Base-by-base conservation (phyloP, 176 grass and related monocot species). In the Neostapfia colusana region DNA sequence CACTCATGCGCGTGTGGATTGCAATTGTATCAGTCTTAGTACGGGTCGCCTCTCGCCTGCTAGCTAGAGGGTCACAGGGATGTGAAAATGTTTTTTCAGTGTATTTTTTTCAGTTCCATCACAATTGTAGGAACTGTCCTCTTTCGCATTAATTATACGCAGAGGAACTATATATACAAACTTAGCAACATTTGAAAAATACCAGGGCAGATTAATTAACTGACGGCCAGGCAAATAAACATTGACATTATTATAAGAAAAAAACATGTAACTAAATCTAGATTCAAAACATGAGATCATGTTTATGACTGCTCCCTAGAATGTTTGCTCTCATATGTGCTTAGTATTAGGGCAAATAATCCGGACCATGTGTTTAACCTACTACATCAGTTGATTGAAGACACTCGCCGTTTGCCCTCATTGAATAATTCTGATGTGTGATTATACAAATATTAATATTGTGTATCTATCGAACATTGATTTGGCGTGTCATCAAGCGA, bases 1-100 rank as follows among this genome's bases (percentile, higher is more conserved):
- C 67, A 56, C 35, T 18, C 67, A 84, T 79, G 82, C 37, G 82
- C 37, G 49, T 72, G 43, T 25, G 5, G 23, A 58, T 45, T 25
- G 6, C 51, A 10, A 43, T 2, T 65, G 3, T 63, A 36, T 6
- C 53, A 27, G 37, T 69, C 28, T 76, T 57, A 40, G 53, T 55
- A 66, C 20, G 65, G 36, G 49, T 3, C 51, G 51, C 1, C 6
- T 21, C 20, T 66, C 2, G 0, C 80, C 46, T 26, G 23, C n/a
- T n/a, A n/a, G n/a, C n/a, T n/a, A n/a, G n/a, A n/a, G n/a, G n/a
- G n/a, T n/a, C n/a, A n/a, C n/a, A n/a, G n/a, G n/a, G n/a, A n/a
- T n/a, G n/a, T n/a, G n/a, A n/a, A n/a, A n/a, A n/a, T n/a, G n/a
- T n/a, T n/a, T n/a, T n/a, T n/a, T n/a, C n/a, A n/a, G 4, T 18